A percentile compares a stretch with the other conserved stretches of the same genome.
These are phyloP conservation scores for Diaporthe capsici DNA, from an alignment of 2,329 filamentous ascomycete genomes.

Conservation along the genomic window DNA sequence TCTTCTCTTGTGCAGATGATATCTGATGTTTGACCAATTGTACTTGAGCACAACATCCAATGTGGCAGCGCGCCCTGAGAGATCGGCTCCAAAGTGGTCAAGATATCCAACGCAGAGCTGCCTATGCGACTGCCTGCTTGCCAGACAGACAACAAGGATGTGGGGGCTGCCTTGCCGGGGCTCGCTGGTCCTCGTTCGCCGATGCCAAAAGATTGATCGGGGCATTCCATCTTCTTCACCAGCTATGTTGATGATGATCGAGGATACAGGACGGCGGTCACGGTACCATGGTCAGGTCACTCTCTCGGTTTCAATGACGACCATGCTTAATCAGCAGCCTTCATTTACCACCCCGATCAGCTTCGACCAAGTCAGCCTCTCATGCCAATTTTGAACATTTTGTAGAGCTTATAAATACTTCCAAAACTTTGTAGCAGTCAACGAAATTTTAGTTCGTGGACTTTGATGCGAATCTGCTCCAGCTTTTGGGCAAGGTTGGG, in stretches of 20 bases:
- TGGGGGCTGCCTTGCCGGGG: neutral
- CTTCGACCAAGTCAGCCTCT: neutral
- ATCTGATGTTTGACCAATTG: neutral
- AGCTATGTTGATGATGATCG: neutral
- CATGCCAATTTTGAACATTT: neutral
- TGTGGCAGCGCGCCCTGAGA: neutral
- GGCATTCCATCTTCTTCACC: neutral
- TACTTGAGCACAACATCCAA: neutral
- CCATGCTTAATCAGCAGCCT: constrained; percentile 7
- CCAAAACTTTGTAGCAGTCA: neutral
- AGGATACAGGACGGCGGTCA: neutral
- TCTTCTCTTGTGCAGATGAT: neutral
- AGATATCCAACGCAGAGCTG: neutral
- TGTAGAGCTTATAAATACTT: no score
- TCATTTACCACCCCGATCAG: no score
- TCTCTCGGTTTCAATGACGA: no score
- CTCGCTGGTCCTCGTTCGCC: neutral
- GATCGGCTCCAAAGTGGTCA: neutral
- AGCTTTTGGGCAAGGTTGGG: no score
- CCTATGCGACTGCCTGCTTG: neutral
- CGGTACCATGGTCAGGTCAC: no score
- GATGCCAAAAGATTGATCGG: neutral
- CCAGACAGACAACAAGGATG: neutral
- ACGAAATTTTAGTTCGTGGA: neutral
- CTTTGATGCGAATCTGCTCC: neutral